Percentiles rank a stretch among this genome's conserved stretches.
Conservation (phyloP, 2,329 filamentous ascomycete genomes). For the Periglandula ipomoeae region DNA sequence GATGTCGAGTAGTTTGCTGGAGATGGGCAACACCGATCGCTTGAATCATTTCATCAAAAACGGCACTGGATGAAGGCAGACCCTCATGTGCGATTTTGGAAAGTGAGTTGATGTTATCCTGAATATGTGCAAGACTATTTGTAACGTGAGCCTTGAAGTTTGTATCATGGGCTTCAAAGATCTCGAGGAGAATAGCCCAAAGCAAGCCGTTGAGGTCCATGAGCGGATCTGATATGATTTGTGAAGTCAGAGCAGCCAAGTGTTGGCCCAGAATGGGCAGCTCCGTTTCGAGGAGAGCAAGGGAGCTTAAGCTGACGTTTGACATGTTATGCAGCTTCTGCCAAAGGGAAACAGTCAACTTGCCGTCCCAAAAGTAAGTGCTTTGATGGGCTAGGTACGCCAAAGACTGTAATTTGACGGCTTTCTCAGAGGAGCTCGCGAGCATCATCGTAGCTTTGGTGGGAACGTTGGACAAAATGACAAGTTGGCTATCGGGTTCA, state of each 20-base stretch:
- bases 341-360: conserved; percentile 38
- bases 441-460: conserved; percentile 25
- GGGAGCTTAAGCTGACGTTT: conserved; percentile 47
- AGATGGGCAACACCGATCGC: conserved; percentile 27
- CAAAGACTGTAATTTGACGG: conserved; percentile 35
- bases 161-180: conserved; percentile 31
- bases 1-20: conserved; percentile 25
- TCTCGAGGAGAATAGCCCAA: conserved; percentile 32
- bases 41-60: conserved; percentile 16
- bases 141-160: conserved; percentile 19
- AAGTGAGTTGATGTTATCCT: conserved; percentile 12
- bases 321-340: conserved; percentile 42
- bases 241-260: conserved; percentile 37
- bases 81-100: conserved; percentile 5
- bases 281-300: conserved; percentile 57
- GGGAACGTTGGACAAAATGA: conserved; percentile 37
- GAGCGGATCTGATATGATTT: conserved; percentile 42
- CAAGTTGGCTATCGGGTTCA: conserved; percentile 26
- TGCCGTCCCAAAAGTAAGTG: conserved; percentile 31
- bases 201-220: conserved; percentile 39
- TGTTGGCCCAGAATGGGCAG: conserved; percentile 51
- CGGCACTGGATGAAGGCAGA: background rate
- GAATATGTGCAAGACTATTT: conserved; percentile 17
- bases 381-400: conserved; percentile 35
- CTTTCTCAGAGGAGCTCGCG: conserved; percentile 24